phyloP scores from a whole-genome alignment of 129 eudicot genomes.

The Helianthus annuus region HanXRQr2.0-SUNRISE NC_035442.2:145129673-145130172 shows the following conservation, averaged over 20 bases:
- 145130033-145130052: background rate
- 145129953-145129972: conserved; percentile 22
- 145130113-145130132: background rate
- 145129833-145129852: background rate
- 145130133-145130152: no score
- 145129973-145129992: conserved; percentile 2
- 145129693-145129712: conserved; percentile 32
- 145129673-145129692: conserved; percentile 33
- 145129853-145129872: background rate
- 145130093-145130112: background rate
- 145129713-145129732: conserved; percentile 32
- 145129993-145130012: background rate
- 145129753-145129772: conserved; percentile 2
- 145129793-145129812: background rate
- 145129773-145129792: background rate
- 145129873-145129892: conserved; percentile 29
- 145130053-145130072: background rate
- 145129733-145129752: conserved; percentile 35
- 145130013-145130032: background rate
- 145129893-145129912: background rate
- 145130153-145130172: no score
- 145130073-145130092: background rate
- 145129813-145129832: conserved; percentile 4
- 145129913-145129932: conserved; percentile 24
- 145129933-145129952: conserved; percentile 22